phyloP scores from a whole-genome alignment of 371 early-diverging fungal species.

The Massospora cicadina region DNA sequence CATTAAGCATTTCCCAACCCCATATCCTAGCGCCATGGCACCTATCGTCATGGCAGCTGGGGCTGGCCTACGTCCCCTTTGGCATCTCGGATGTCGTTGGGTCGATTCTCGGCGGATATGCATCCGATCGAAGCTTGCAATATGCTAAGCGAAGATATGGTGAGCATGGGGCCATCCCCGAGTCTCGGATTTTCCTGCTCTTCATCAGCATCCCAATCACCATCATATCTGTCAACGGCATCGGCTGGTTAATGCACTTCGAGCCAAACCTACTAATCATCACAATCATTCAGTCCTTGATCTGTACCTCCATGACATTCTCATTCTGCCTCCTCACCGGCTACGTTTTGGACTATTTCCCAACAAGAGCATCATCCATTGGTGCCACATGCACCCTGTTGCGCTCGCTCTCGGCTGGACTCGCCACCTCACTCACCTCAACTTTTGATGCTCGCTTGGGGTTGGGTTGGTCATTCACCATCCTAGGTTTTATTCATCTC shows the following conservation, averaged over 20 bases:
- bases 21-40: conserved; percentile 13
- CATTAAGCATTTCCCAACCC: background rate
- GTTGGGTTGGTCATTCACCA: background rate
- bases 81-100: conserved; percentile 27
- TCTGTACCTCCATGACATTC: background rate
- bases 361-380: conserved; percentile 7
- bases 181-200: conserved; percentile 19
- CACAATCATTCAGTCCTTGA: conserved; percentile 3
- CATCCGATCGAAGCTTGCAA: conserved; percentile 17
- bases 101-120: conserved; percentile 21
- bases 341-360: conserved; percentile 11
- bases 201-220: conserved; percentile 24
- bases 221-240: conserved; percentile 20
- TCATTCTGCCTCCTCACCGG: background rate
- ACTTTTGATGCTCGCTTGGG: background rate
- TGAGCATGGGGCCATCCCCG: conserved; percentile 14
- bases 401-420: background rate
- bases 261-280: conserved; percentile 13
- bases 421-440: background rate
- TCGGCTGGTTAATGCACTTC: conserved; percentile 25
- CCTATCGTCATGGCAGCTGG: conserved; percentile 21
- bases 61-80: conserved; percentile 23
- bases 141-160: conserved; percentile 8
- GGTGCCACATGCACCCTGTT: conserved; percentile 4
- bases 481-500: background rate